Conservation (phyloP, 2,329 filamentous ascomycete species). For the Microdochium paspali region DNA sequence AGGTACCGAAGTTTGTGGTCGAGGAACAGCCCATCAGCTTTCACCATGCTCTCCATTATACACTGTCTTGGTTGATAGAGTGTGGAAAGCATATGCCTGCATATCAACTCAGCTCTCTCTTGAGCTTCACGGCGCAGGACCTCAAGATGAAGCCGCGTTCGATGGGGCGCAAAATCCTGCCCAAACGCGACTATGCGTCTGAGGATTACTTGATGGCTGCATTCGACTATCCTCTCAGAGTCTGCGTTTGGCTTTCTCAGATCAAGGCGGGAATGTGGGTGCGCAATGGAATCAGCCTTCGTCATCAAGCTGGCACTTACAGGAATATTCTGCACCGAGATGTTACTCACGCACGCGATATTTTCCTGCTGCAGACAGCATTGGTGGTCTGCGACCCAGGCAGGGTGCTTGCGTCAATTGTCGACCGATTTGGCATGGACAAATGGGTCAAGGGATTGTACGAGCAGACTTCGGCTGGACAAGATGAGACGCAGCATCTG, state of each 20-base stretch:
- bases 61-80: slow-evolving; percentile 90
- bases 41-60: slow-evolving; percentile 94
- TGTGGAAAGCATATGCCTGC: slow-evolving; percentile 68
- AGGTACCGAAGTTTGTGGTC: slow-evolving; percentile 78
- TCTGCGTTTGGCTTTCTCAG: slow-evolving; percentile 93
- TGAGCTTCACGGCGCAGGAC: slow-evolving; percentile 64
- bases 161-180: slow-evolving; percentile 50
- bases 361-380: slow-evolving; percentile 87
- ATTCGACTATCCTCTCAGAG: slow-evolving; percentile 87
- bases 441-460: slow-evolving; percentile 83
- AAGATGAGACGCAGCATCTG: slow-evolving; percentile 80
- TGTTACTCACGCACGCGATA: slow-evolving; percentile 87
- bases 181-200: slow-evolving; percentile 46
- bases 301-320: slow-evolving; percentile 92
- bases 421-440: slow-evolving; percentile 84
- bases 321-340: slow-evolving; percentile 82
- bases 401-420: slow-evolving; percentile 76
- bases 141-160: slow-evolving; percentile 55
- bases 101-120: slow-evolving; percentile 55
- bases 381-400: slow-evolving; percentile 78
- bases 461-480: slow-evolving; percentile 58
- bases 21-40: slow-evolving; percentile 91
- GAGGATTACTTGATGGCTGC: slow-evolving; percentile 79
- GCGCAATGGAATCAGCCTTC: slow-evolving; percentile 87
- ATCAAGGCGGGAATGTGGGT: slow-evolving; percentile 99